Evolutionary conservation across 1,284 basidiomycete genomes (phyloP), one percentile per base, ranked within the genome.

Genomic region (Sporisorium graminicola): DNA sequence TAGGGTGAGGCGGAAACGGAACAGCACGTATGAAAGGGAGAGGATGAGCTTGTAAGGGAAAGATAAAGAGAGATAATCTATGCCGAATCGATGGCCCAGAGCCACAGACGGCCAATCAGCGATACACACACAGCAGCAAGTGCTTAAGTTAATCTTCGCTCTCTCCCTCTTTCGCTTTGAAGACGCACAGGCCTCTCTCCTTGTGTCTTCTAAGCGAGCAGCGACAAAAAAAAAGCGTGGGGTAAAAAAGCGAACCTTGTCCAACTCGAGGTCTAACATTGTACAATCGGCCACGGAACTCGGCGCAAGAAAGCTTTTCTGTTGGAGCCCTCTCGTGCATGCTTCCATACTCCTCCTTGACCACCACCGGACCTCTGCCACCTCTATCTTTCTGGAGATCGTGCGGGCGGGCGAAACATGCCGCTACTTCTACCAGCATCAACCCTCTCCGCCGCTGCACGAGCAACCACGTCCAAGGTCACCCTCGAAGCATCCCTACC

Each of bases 391-490:
- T n/a, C n/a, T n/a, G n/a, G n/a, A n/a, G n/a, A n/a, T n/a, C n/a
- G n/a, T n/a, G n/a, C 29, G 18, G 8, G 37, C 18, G 37, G 47
- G 14, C 12, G 5, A 18, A 31, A 1, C 14, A 49, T 49, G 47
- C 35, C 33, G 31, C 31, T 35, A 18, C 50, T 22, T n/a, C 31
- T 51, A 2, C 50, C 50, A 35, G 26, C 50, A 14, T 20, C 29
- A 20, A 16, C 33, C 3, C 47, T 27, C 37, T 40, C 16, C 37
- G 50, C 62, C 26, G 66, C 52, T 20, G 44, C 62, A 37, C 37
- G 57, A 8, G 65, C 65, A 2, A 60, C 71, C 2, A 54, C 61
- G 5, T 67, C 71, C n/a, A 67, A 64, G 40, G 51, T 66, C 16
- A 66, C 65, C 8, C 61, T 68, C 40, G 71, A 68, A 33, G 58